A percentile compares a stretch with the other conserved stretches of the same genome.
Conservation (phyloP, 768 basidiomycete genomes). For the Leucogyrophana mollusca region DNA sequence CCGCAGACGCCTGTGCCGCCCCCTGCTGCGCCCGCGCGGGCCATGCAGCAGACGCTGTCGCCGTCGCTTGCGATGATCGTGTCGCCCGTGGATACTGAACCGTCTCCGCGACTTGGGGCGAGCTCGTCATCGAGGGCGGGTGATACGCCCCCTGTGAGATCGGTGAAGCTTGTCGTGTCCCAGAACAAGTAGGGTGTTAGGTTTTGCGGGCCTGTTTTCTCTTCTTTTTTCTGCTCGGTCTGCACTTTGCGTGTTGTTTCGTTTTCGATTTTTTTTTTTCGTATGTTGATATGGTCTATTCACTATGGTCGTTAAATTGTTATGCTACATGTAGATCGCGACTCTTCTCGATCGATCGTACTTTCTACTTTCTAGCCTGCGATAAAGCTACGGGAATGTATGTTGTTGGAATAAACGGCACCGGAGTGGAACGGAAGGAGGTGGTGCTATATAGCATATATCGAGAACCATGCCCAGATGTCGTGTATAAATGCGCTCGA, state of each 20-base stretch:
- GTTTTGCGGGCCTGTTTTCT: neutral
- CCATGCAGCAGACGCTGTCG: constrained; percentile 33
- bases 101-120: constrained; percentile 21
- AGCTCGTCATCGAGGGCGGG: constrained; percentile 16
- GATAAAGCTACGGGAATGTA: too few species aligned
- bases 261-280: neutral
- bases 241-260: constrained; percentile 1
- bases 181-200: constrained; percentile 25
- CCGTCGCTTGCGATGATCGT: constrained; percentile 35
- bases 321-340: neutral
- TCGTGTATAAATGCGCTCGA: too few species aligned
- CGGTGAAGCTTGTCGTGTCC: constrained; percentile 28
- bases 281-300: neutral
- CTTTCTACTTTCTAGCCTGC: too few species aligned
- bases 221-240: neutral
- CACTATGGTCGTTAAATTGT: too few species aligned
- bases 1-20: constrained; percentile 32
- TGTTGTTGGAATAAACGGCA: too few species aligned
- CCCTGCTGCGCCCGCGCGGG: constrained; percentile 22
- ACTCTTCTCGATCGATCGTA: too few species aligned
- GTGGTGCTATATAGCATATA: too few species aligned
- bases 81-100: constrained; percentile 31
- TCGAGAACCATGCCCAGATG: too few species aligned
- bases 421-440: too few species aligned
- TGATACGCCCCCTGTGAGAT: constrained; percentile 27